phyloP scores from a whole-genome alignment of 2,329 filamentous ascomycete species.

The Colletotrichum phormii region DNA sequence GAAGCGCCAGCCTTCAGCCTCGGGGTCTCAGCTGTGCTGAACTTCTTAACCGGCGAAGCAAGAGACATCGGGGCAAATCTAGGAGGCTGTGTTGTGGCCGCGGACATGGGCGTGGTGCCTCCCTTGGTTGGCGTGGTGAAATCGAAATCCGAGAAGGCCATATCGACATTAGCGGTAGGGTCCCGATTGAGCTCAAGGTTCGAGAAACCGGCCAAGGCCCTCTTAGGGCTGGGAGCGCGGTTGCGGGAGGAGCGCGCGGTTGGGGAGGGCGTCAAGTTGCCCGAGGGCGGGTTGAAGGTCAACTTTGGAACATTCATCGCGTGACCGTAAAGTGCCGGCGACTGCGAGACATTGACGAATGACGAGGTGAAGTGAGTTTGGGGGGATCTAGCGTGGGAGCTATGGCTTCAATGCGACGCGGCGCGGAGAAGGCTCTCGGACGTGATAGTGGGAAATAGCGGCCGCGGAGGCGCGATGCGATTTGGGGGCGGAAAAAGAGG shows the following conservation, averaged over 20 bases:
- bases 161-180: neutral
- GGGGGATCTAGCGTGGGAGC: slow-evolving; percentile 14
- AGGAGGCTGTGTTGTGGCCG: slow-evolving; percentile 21
- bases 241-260: neutral
- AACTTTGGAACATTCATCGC: neutral
- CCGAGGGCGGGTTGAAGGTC: slow-evolving; percentile 19
- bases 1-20: neutral
- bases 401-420: slow-evolving; percentile 18
- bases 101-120: slow-evolving; percentile 10
- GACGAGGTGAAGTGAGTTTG: neutral
- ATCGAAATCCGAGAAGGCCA: slow-evolving; percentile 3
- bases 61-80: slow-evolving; percentile 10
- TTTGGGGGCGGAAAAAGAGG: neutral
- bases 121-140: slow-evolving; percentile 32
- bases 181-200: neutral
- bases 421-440: slow-evolving; percentile 2
- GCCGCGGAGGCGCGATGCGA: neutral
- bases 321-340: neutral
- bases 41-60: slow-evolving; percentile 1
- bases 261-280: neutral
- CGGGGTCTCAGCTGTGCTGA: slow-evolving; percentile 22
- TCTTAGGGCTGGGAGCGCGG: slow-evolving; percentile 8
- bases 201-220: slow-evolving; percentile 12
- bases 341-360: neutral
- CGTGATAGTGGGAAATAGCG: neutral